Conservation (phyloP, 805 yeast species). For the Metschnikowia borealis region DNA sequence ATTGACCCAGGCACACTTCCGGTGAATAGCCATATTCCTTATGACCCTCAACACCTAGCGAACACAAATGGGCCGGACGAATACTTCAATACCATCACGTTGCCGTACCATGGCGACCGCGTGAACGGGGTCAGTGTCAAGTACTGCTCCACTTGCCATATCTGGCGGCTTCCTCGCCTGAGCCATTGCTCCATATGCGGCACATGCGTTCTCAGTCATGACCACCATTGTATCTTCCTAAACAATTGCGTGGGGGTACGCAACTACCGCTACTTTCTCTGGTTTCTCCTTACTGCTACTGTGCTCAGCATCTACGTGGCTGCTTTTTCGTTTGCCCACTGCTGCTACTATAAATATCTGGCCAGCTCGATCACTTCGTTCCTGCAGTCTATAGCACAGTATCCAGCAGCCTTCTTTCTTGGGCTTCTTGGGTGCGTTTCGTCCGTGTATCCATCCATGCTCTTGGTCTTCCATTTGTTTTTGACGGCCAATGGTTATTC, state of each 20-base stretch:
- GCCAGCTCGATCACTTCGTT: slow-evolving; percentile 3
- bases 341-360: slow-evolving; percentile 16
- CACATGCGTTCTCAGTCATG: slow-evolving; percentile 59
- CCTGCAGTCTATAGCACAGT: slow-evolving; percentile 6
- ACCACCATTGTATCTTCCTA: slow-evolving; percentile 70
- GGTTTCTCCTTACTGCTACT: slow-evolving; percentile 27
- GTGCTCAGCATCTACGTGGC: slow-evolving; percentile 17
- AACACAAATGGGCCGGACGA: slow-evolving; percentile 47
- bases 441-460: slow-evolving; percentile 51
- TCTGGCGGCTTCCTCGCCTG: slow-evolving; percentile 71
- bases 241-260: slow-evolving; percentile 41
- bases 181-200: slow-evolving; percentile 69
- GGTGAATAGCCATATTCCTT: slow-evolving; percentile 55
- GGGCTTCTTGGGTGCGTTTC: slow-evolving; percentile 45
- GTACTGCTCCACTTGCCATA: slow-evolving; percentile 51
- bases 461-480: slow-evolving; percentile 52
- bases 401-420: slow-evolving; percentile 47
- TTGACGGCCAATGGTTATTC: slow-evolving; percentile 58
- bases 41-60: slow-evolving; percentile 4
- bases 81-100: slow-evolving; percentile 21
- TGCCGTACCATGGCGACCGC: slow-evolving; percentile 21
- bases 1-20: slow-evolving; percentile 74
- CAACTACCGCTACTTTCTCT: slow-evolving; percentile 34
- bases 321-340: slow-evolving; percentile 10
- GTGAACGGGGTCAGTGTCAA: slow-evolving; percentile 41